Evolutionary conservation across 176 grass and related monocot genomes (phyloP).

Genomic region (Oryza coarctata): DNA sequence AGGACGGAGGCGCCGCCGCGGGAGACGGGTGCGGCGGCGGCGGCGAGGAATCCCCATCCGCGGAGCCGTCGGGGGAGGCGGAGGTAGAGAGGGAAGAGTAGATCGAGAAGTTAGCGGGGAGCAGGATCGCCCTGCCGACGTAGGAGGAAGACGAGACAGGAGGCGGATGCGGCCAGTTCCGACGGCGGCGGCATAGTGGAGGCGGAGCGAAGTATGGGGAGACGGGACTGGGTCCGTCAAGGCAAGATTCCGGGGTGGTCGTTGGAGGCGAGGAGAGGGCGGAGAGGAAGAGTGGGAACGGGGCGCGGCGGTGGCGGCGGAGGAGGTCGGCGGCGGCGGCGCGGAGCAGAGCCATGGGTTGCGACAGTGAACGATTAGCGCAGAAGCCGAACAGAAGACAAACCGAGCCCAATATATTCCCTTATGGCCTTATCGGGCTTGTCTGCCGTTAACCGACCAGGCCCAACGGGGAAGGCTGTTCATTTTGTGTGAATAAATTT

Average conservation of each 20-base stretch:
- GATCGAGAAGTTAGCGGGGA: background rate
- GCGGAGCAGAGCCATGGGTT: background rate
- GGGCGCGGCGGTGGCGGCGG: background rate
- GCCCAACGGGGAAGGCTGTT: too few species aligned
- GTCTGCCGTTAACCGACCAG: too few species aligned
- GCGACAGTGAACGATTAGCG: too few species aligned
- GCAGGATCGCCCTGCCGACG: background rate
- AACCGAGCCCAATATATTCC: too few species aligned
- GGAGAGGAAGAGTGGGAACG: background rate
- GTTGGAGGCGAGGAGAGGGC: background rate
- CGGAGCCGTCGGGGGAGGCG: conserved; percentile 16
- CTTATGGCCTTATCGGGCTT: too few species aligned
- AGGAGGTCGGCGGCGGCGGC: background rate
- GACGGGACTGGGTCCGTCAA: too few species aligned
- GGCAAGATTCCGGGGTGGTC: background rate
- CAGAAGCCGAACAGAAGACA: too few species aligned
- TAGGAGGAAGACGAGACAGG: background rate
- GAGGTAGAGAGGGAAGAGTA: conserved; percentile 18
- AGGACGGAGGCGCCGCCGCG: background rate
- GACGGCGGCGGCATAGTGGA: background rate
- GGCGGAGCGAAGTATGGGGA: background rate
- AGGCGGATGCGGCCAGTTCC: background rate
- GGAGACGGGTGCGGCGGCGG: background rate
- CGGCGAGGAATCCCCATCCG: background rate
- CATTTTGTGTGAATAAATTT: too few species aligned